phyloP scores from a whole-genome alignment of 441 rosid genomes.

The Pelargonium myrrhifolium region DNA sequence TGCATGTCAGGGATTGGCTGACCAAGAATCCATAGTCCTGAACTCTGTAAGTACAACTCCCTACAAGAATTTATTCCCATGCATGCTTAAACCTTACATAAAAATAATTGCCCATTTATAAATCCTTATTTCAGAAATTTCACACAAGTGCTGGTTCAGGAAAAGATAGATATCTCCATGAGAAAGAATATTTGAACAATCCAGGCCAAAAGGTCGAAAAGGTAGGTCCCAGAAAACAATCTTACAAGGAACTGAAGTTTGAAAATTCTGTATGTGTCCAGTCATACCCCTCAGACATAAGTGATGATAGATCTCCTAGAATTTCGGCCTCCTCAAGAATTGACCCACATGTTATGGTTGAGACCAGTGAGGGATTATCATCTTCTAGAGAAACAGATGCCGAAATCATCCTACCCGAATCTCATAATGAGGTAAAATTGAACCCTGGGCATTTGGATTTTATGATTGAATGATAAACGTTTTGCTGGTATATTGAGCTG shows the following conservation, averaged over 20 bases:
- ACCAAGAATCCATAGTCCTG: slow-evolving; percentile 23
- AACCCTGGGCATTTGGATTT: slow-evolving; percentile 6
- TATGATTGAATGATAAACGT: neutral
- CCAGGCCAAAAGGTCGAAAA: slow-evolving; percentile 22
- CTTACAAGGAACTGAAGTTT: slow-evolving; percentile 15
- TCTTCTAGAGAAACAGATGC: slow-evolving; percentile 28
- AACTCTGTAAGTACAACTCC: slow-evolving; percentile 36
- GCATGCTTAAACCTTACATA: slow-evolving; percentile 15
- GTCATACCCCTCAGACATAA: slow-evolving; percentile 32
- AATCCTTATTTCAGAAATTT: slow-evolving; percentile 29
- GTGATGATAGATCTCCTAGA: slow-evolving; percentile 33
- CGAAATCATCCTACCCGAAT: slow-evolving; percentile 30
- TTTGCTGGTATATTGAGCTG: slow-evolving; percentile 15
- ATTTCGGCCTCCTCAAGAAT: slow-evolving; percentile 32
- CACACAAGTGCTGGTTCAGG: slow-evolving; percentile 26
- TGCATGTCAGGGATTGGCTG: slow-evolving; percentile 18
- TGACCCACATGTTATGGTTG: slow-evolving; percentile 42
- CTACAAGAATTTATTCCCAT: neutral
- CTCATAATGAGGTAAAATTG: slow-evolving; percentile 41
- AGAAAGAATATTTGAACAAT: slow-evolving; percentile 24
- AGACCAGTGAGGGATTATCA: slow-evolving; percentile 29
- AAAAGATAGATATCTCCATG: slow-evolving; percentile 19
- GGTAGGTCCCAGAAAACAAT: slow-evolving; percentile 14
- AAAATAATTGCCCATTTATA: slow-evolving; percentile 13
- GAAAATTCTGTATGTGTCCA: slow-evolving; percentile 24